Base-by-base conservation (phyloP, 2,329 filamentous ascomycete species). In the Curvularia sp. region DNA sequence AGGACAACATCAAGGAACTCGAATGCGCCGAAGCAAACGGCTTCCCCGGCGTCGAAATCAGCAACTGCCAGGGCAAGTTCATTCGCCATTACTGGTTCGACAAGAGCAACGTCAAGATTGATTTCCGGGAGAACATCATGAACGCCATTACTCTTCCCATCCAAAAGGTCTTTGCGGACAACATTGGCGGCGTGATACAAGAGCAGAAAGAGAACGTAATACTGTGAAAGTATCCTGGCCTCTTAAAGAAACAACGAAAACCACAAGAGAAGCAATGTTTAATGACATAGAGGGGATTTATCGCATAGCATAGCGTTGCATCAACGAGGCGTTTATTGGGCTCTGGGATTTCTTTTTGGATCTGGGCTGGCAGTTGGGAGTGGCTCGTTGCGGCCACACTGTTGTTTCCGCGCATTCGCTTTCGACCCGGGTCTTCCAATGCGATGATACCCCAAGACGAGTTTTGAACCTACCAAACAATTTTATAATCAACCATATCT, bases 21-120 rank as follows among this genome's bases (percentile, higher is more conserved):
- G 70, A 73, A 18, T 78, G 76, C 53, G 71, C 70, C 28, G 69
- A 78, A 46, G 75, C 75, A 1, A 78, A 78, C 55, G 76, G 76
- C 49, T 76, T 67, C 55, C 75, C 75, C 5, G 78, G 68, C 15
- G 73, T 76, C 33, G 53, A 68, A 35, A 60, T 74, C 50, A 73
- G 73, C 52, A 66, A 75, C 43, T 77, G 75, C 68, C 66, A 74
- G 53, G 75, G 75, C 60, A 72, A 71, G 39, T 75, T 75, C 53
- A 68, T 77, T 28, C 67, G 75, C 31, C 75, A 77, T 46, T 76
- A 77, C 65, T 77, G 75, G 75, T 77, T 75, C 60, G 70, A 76
- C 7, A 77, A 77, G 61, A 26, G 54, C 10, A 60, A 67, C 2
- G 73, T 76, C 58, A 76, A 76, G 62, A 54, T 65, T 4, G 73